phyloP scores from a whole-genome alignment of 2,329 filamentous ascomycete species.

The Ophiosphaerella narmari region DNA sequence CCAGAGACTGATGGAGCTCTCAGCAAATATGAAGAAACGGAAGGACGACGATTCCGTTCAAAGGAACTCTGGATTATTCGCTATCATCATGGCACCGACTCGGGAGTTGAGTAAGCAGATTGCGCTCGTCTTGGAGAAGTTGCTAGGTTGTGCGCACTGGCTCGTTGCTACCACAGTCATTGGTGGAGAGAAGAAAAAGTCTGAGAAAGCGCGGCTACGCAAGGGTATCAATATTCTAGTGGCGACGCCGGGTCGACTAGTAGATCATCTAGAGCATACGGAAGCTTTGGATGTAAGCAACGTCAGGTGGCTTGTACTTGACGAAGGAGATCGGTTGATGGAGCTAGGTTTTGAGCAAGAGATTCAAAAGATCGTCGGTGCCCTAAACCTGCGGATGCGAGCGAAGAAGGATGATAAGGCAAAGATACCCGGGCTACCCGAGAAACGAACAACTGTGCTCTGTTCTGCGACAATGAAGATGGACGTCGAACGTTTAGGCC shows the following conservation, averaged over 20 bases:
- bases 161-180: constrained; percentile 87
- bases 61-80: constrained; percentile 87
- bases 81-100: constrained; percentile 90
- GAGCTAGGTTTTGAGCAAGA: constrained; percentile 97
- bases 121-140: constrained; percentile 78
- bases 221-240: constrained; percentile 97
- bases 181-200: constrained; percentile 73
- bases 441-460: constrained; percentile 80
- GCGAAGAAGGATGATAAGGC: constrained; percentile 63
- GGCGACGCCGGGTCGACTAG: constrained; percentile 87
- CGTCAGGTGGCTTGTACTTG: constrained; percentile 90
- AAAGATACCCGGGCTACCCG: constrained; percentile 69
- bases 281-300: constrained; percentile 85
- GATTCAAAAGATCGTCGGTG: constrained; percentile 81
- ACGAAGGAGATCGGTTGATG: constrained; percentile 98
- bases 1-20: constrained; percentile 81
- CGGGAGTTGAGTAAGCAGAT: constrained; percentile 96
- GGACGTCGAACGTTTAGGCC: constrained; percentile 90
- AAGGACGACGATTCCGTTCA: constrained; percentile 61
- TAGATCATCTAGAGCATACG: constrained; percentile 91
- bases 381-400: constrained; percentile 69
- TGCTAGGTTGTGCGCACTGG: constrained; percentile 90
- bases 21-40: constrained; percentile 54
- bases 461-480: constrained; percentile 98
- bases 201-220: constrained; percentile 88